These are phyloP conservation scores for Orobanche coerulescens DNA, from an alignment of 257 asterid species.

Conservation along the genomic window DNA sequence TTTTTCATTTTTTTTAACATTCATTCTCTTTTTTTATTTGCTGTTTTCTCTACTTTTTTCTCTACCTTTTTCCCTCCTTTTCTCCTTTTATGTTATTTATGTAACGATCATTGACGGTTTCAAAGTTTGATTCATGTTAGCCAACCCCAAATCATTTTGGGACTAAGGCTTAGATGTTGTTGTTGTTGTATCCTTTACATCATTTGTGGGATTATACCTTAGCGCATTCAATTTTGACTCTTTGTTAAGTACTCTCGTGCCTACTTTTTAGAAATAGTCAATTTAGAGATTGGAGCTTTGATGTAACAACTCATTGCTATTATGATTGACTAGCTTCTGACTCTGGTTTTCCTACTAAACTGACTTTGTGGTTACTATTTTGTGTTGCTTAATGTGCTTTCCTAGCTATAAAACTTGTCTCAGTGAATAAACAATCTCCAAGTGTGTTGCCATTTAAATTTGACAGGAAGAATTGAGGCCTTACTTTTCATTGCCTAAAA, in stretches of 20 bases:
- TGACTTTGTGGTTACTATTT: neutral
- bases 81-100: too few relatives aligned
- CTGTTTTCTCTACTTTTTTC: too few relatives aligned
- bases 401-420: neutral
- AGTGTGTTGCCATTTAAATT: constrained; percentile 9
- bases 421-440: constrained; percentile 4
- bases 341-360: neutral
- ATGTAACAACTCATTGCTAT: neutral
- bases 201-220: too few relatives aligned
- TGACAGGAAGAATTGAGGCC: constrained; percentile 96
- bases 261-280: neutral
- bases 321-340: neutral
- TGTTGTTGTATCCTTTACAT: too few relatives aligned
- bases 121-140: too few relatives aligned
- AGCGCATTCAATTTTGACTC: neutral
- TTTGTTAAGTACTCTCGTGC: neutral
- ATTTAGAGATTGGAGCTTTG: neutral
- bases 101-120: too few relatives aligned
- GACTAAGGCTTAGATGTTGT: too few relatives aligned
- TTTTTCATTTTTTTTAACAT: too few relatives aligned
- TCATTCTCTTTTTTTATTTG: too few relatives aligned
- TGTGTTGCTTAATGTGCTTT: neutral
- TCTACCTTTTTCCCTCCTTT: too few relatives aligned
- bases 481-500: constrained; percentile 91
- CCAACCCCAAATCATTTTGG: too few relatives aligned